A percentile compares a stretch with the other conserved stretches of the same genome.
Conservation (phyloP, 192 early-diverging fungal species). For the Coemansia aciculifera region DNA sequence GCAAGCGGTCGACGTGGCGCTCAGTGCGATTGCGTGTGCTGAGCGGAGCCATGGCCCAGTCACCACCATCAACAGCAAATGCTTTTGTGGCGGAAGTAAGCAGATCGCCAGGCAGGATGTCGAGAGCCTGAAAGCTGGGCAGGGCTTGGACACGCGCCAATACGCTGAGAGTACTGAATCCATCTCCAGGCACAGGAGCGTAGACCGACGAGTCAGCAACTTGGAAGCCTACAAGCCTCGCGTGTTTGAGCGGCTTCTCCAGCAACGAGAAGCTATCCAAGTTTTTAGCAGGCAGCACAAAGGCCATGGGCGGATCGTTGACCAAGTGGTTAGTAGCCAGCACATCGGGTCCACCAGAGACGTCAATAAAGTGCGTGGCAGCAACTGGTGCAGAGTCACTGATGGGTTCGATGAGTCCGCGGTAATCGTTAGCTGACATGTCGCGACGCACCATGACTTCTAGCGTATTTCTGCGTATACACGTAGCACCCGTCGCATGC, state of each 20-base stretch:
- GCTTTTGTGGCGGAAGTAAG: background rate
- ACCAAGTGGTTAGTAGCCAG: constrained; percentile 14
- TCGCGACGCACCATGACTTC: constrained; percentile 44
- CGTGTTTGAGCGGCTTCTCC: background rate
- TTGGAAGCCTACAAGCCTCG: constrained; percentile 35
- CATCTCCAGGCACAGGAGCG: background rate
- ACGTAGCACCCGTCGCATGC: constrained; percentile 41
- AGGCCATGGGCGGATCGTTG: constrained; percentile 38
- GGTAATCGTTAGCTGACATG: constrained; percentile 50
- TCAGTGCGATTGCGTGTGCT: constrained; percentile 3
- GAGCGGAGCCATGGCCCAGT: constrained; percentile 37
- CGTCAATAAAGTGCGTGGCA: constrained; percentile 31
- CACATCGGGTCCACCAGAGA: background rate
- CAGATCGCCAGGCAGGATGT: background rate
- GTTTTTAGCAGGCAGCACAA: constrained; percentile 13
- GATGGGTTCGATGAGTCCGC: constrained; percentile 32
- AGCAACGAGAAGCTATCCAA: background rate
- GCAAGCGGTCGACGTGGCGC: background rate
- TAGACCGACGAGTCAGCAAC: background rate
- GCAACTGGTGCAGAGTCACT: constrained; percentile 15
- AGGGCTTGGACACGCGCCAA: constrained; percentile 21
- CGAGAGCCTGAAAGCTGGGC: constrained; percentile 3
- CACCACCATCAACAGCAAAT: constrained; percentile 11
- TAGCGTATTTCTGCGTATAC: constrained; percentile 15
- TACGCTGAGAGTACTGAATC: background rate